Evolutionary conservation across 768 basidiomycete species (phyloP).

Genomic region (Kwoniella botswanensis): DNA sequence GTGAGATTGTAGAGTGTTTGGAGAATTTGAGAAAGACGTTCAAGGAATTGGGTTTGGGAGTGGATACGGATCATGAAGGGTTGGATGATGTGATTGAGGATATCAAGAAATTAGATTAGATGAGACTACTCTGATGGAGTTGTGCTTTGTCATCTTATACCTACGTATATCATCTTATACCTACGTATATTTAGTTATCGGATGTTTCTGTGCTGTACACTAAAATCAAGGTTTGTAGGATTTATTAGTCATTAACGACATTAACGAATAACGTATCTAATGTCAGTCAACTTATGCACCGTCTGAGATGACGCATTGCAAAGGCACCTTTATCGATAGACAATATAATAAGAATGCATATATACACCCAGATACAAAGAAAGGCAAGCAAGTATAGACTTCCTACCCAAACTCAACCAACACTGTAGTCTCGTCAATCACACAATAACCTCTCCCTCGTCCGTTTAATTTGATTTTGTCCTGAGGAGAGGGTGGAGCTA

Average conservation of each 20-base stretch:
- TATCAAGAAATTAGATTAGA: constrained; percentile 6
- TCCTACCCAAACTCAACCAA: background rate
- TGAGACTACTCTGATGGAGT: background rate
- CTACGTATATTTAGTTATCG: too few species aligned
- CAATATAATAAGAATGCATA: constrained; percentile 19
- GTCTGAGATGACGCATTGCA: background rate
- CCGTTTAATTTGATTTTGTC: constrained; percentile 21
- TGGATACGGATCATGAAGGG: background rate
- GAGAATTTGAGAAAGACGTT: background rate
- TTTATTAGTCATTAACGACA: too few species aligned
- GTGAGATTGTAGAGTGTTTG: constrained; percentile 13
- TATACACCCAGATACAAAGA: constrained; percentile 25
- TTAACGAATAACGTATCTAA: too few species aligned
- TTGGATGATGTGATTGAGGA: constrained; percentile 5
- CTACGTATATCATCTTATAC: too few species aligned
- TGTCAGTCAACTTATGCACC: background rate
- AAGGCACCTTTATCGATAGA: background rate
- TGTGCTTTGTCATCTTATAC: background rate
- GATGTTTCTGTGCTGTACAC: too few species aligned
- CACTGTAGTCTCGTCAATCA: too few species aligned
- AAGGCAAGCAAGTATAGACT: background rate
- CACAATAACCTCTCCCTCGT: background rate
- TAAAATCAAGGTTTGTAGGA: too few species aligned
- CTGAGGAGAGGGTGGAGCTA: constrained; percentile 29
- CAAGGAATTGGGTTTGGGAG: constrained; percentile 6